Evolutionary conservation across 768 basidiomycete species (phyloP), one percentile per base, ranked within the genome.

Genomic region (Hirschioporus abietinus): DNA sequence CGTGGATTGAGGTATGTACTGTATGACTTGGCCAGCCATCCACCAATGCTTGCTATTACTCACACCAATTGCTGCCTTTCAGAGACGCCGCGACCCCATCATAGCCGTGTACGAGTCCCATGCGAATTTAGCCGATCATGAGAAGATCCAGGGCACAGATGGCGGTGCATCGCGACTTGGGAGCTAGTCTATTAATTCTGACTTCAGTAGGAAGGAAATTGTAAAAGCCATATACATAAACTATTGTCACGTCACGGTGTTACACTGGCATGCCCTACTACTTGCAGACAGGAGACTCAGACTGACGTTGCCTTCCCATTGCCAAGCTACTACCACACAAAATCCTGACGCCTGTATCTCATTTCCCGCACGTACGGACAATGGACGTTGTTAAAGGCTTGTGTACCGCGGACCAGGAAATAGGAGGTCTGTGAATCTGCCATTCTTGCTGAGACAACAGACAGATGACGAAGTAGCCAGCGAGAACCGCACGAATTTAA

Each of bases 21-120:
- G n/a, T n/a, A n/a, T n/a, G n/a, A n/a, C n/a, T n/a, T n/a, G n/a
- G n/a, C n/a, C n/a, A n/a, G n/a, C n/a, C n/a, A n/a, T n/a, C n/a
- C n/a, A 26, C 20, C 42, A 3, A 35, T 61, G 6, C 23, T 60
- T 15, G 35, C 59, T 65, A 59, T 68, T 27, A 2, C 27, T 42
- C 25, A n/a, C 24, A 61, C 18, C 1, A 34, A 60, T 30, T 42
- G 42, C 30, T 24, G 12, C 59, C 58, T 64, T 57, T 17, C 71
- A 96, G 93, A 84, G 90, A 58, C 94, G 91, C 72, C 80, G 80
- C 63, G 85, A 88, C 67, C 92, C 95, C 0, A 83, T 93, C 52
- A 84, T 96, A 65, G 89, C 93, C 0, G 87, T 96, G 15, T 97
- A 96, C 71, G 95, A 97, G 76, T 78, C 91, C 0, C 90, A 91